Percentiles rank a stretch among this genome's conserved stretches.
phyloP scores from a whole-genome alignment of 495 filamentous ascomycete genomes.

The Penicillium canariense region DNA sequence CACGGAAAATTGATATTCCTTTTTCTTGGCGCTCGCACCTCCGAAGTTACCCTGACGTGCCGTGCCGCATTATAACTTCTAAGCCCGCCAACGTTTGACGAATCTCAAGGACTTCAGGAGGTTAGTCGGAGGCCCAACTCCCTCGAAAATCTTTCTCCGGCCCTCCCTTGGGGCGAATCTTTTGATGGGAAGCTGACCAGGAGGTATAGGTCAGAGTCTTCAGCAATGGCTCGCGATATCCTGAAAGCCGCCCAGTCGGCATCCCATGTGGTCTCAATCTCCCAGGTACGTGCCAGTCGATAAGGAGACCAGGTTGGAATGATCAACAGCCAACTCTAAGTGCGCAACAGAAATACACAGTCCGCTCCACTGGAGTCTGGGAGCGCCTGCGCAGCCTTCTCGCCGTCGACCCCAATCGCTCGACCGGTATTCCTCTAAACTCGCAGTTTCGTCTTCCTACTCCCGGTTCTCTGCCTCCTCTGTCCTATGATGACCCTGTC shows the following conservation, averaged over 20 bases:
- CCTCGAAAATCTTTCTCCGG: not conserved
- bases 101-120: constrained; percentile 11
- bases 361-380: constrained; percentile 89
- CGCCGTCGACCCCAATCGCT: constrained; percentile 84
- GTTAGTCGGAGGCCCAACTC: constrained; percentile 9
- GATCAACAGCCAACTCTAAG: not conserved
- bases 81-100: constrained; percentile 14
- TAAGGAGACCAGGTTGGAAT: not conserved
- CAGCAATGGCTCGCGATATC: constrained; percentile 42
- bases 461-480: constrained; percentile 75
- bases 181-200: constrained; percentile 9
- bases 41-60: constrained; percentile 18
- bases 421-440: constrained; percentile 88
- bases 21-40: constrained; percentile 13
- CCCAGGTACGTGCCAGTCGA: constrained; percentile 30
- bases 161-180: too few species aligned
- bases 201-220: constrained; percentile 28
- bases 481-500: constrained; percentile 82
- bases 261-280: constrained; percentile 36
- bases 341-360: constrained; percentile 85
- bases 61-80: constrained; percentile 13
- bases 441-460: constrained; percentile 86
- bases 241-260: constrained; percentile 45
- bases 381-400: constrained; percentile 73
- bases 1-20: constrained; percentile 17